Base-by-base conservation (phyloP, 306 rosid genomes). In the Medicago lupulina region DNA sequence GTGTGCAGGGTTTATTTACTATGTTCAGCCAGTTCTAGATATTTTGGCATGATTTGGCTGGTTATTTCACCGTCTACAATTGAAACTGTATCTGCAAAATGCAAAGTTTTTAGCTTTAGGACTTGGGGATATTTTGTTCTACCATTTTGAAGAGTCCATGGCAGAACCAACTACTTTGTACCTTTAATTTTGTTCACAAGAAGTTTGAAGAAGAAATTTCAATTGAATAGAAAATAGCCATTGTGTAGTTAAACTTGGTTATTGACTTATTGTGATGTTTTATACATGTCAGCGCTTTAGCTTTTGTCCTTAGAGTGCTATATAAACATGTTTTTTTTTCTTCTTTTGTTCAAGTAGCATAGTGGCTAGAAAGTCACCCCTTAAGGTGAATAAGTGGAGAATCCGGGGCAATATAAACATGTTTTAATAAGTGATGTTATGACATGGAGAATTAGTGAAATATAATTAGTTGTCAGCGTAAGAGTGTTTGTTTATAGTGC, bases 1-100 rank as follows among this genome's bases (percentile, higher is more conserved):
- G 36, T 61, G 64, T 39, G 15, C 19, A 67, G 19, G 34, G 15
- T 64, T 64, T 51, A 36, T 77, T 73, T 67, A 17, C 75, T 67
- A 39, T 5, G 2, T 50, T 61, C 43, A 60, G 23, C 50, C 13
- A 13, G 17, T 80, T 46, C 16, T 39, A 18, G 46, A 38, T 44
- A 39, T 57, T 19, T 57, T 67, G 49, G 70, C 70, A 44, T n/a
- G n/a, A 31, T 34, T 34, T 34, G 6, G 38, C 38, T 34, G 38
- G 38, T 34, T 34, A 34, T 34, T 34, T 34, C 38, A 49, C 12
- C 68, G 73, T 41, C 15, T 17, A 6, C 63, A 70, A 17, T 12
- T 43, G 55, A 72, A 58, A 23, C 58, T 80, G 55, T 68, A 60
- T 16, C 15, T 69, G 12, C 44, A 18, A 51, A 12, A 11, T 75